Percentiles rank a stretch among this genome's conserved stretches.
Evolutionary conservation across 2,329 filamentous ascomycete genomes (phyloP).

Genomic region (Diaporthe destruens): DNA sequence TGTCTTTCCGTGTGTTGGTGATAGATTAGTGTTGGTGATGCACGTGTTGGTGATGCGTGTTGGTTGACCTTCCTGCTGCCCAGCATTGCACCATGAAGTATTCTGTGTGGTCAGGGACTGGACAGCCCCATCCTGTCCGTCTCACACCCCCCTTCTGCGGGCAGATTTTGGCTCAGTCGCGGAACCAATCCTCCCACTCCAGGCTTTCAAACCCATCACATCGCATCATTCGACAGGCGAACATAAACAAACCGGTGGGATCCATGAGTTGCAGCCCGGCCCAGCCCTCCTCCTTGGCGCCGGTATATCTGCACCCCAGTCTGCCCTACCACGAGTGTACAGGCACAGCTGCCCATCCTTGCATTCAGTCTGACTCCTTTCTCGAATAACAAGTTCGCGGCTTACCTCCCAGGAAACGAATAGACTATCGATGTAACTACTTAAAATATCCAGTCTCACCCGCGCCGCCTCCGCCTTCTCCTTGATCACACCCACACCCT

Average conservation of each 20-base stretch:
- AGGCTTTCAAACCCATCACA: constrained; percentile 22
- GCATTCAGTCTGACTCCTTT: constrained; percentile 20
- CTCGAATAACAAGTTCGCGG: background rate
- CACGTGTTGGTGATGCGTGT: constrained; percentile 31
- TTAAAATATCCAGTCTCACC: constrained; percentile 35
- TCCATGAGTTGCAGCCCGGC: constrained; percentile 25
- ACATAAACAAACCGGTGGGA: constrained; percentile 34
- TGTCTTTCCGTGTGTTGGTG: constrained; percentile 12
- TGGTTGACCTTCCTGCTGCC: constrained; percentile 18
- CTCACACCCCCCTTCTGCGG: background rate
- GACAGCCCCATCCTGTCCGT: constrained; percentile 23
- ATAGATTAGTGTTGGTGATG: constrained; percentile 15
- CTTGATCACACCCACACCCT: constrained; percentile 24
- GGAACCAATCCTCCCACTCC: constrained; percentile 7
- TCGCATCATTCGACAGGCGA: constrained; percentile 19
- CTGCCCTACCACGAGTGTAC: constrained; percentile 19
- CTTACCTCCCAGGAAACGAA: constrained; percentile 6
- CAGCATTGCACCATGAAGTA: constrained; percentile 29
- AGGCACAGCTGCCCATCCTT: constrained; percentile 22
- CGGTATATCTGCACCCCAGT: constrained; percentile 36
- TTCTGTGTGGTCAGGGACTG: constrained; percentile 24
- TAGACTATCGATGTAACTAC: constrained; percentile 17
- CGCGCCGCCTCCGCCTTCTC: constrained; percentile 32
- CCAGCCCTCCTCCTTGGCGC: constrained; percentile 25
- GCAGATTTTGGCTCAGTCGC: constrained; percentile 18